Evolutionary conservation across 805 yeast genomes (phyloP).

Genomic region (Maudiozyma serrabonitensis): DNA sequence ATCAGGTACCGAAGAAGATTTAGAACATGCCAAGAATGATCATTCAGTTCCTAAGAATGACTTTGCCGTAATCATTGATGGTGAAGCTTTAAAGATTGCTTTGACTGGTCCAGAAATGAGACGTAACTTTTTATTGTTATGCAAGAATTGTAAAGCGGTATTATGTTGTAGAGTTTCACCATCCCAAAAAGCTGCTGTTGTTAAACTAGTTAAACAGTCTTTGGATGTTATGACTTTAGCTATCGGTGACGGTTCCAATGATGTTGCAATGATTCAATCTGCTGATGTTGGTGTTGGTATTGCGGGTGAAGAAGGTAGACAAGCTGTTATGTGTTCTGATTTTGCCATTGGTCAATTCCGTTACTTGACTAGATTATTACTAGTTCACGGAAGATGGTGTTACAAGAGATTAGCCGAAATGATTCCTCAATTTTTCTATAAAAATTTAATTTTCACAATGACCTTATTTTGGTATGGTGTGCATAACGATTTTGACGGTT

Average conservation of each 20-base stretch:
- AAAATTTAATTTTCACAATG: conserved; percentile 65
- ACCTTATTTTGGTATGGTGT: conserved; percentile 77
- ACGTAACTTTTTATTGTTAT: conserved; percentile 55
- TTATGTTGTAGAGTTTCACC: conserved; percentile 85
- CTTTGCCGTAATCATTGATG: conserved; percentile 68
- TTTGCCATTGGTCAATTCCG: conserved; percentile 84
- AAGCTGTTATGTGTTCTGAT: conserved; percentile 83
- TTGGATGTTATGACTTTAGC: conserved; percentile 78
- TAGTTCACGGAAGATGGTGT: conserved; percentile 83
- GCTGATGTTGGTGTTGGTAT: conserved; percentile 86
- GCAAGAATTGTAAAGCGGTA: conserved; percentile 76
- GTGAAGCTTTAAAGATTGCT: conserved; percentile 60
- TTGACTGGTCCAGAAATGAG: conserved; percentile 35
- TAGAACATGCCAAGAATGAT: conserved; percentile 41
- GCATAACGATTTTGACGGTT: conserved; percentile 66
- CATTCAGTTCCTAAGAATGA: conserved; percentile 66
- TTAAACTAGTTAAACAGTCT: conserved; percentile 62
- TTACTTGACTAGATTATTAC: conserved; percentile 51
- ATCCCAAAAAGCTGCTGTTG: conserved; percentile 77
- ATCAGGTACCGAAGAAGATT: conserved; percentile 51
- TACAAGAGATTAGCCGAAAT: conserved; percentile 73
- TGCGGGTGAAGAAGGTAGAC: conserved; percentile 87
- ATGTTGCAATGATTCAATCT: conserved; percentile 84
- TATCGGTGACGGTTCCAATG: conserved; percentile 84
- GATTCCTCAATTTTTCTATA: conserved; percentile 75